phyloP scores from a whole-genome alignment of 2,329 filamentous ascomycete species.

The Fusarium metavorans region DNA sequence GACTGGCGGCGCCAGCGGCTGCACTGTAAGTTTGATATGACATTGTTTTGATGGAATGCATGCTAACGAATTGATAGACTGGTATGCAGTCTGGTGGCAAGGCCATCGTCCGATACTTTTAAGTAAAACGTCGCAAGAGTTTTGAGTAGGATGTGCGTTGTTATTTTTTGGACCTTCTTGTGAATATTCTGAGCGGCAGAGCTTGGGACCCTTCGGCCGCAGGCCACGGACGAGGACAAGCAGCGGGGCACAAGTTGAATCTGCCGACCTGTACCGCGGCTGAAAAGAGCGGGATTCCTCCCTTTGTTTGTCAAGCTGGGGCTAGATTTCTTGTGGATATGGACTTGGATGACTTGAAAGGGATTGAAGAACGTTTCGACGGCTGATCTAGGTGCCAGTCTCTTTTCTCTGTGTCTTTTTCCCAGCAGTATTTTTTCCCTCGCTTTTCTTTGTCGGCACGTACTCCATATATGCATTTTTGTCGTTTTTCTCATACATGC shows the following conservation, averaged over 20 bases:
- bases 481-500: slow-evolving; percentile 29
- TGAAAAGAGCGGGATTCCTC: slow-evolving; percentile 27
- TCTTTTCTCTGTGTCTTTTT: slow-evolving; percentile 35
- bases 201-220: slow-evolving; percentile 36
- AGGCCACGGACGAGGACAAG: slow-evolving; percentile 34
- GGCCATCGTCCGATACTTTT: slow-evolving; percentile 60
- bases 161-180: slow-evolving; percentile 49
- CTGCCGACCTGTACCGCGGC: slow-evolving; percentile 14
- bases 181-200: slow-evolving; percentile 49
- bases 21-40: slow-evolving; percentile 78
- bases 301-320: slow-evolving; percentile 41
- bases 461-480: slow-evolving; percentile 35
- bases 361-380: slow-evolving; percentile 31
- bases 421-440: slow-evolving; percentile 28
- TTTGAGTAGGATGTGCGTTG: slow-evolving; percentile 36
- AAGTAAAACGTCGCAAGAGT: slow-evolving; percentile 21
- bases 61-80: slow-evolving; percentile 53
- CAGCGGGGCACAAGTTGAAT: slow-evolving; percentile 24
- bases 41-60: neutral
- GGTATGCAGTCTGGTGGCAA: slow-evolving; percentile 55
- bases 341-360: slow-evolving; percentile 27
- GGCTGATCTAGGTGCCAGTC: slow-evolving; percentile 30
- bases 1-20: slow-evolving; percentile 70
- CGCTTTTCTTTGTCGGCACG: slow-evolving; percentile 37
- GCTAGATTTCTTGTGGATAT: slow-evolving; percentile 37